phyloP scores from a whole-genome alignment of 1,139 yeast genomes.

The Spathaspora sp. region DNA sequence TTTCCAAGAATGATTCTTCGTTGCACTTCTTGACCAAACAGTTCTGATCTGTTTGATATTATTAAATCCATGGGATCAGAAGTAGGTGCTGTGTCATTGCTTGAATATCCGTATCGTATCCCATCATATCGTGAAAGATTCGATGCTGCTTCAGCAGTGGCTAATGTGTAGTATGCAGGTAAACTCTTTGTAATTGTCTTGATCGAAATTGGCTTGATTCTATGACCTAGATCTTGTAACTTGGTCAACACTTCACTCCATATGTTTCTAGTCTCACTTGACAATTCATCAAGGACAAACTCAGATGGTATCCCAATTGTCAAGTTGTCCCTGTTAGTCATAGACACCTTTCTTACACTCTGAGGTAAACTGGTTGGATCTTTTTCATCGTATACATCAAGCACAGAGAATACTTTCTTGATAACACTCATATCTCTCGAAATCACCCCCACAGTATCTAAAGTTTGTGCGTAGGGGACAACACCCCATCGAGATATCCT shows the following conservation, averaged over 20 bases:
- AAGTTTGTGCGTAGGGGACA: slow-evolving; percentile 86
- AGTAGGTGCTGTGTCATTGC: neutral
- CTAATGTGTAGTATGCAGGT: slow-evolving; percentile 84
- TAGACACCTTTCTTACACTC: slow-evolving; percentile 30
- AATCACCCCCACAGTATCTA: slow-evolving; percentile 91
- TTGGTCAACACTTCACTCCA: slow-evolving; percentile 48
- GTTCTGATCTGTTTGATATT: slow-evolving; percentile 57
- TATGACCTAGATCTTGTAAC: slow-evolving; percentile 52
- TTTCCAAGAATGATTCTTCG: slow-evolving; percentile 83
- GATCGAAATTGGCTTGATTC: slow-evolving; percentile 60
- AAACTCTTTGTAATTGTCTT: slow-evolving; percentile 67
- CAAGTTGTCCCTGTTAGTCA: slow-evolving; percentile 17
- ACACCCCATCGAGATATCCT: slow-evolving; percentile 91
- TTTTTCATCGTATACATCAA: slow-evolving; percentile 62
- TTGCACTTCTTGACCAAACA: slow-evolving; percentile 82
- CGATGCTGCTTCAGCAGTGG: slow-evolving; percentile 93
- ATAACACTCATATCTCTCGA: slow-evolving; percentile 48
- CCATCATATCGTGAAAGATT: slow-evolving; percentile 91
- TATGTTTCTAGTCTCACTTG: slow-evolving; percentile 41
- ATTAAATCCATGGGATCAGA: slow-evolving; percentile 38
- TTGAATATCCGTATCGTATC: slow-evolving; percentile 65
- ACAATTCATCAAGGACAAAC: slow-evolving; percentile 56
- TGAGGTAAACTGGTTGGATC: slow-evolving; percentile 77
- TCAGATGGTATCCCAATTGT: slow-evolving; percentile 75
- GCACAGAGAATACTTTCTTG: slow-evolving; percentile 47